Base-by-base conservation (phyloP, 2,329 filamentous ascomycete species). In the Geosmithia putterillii region DNA sequence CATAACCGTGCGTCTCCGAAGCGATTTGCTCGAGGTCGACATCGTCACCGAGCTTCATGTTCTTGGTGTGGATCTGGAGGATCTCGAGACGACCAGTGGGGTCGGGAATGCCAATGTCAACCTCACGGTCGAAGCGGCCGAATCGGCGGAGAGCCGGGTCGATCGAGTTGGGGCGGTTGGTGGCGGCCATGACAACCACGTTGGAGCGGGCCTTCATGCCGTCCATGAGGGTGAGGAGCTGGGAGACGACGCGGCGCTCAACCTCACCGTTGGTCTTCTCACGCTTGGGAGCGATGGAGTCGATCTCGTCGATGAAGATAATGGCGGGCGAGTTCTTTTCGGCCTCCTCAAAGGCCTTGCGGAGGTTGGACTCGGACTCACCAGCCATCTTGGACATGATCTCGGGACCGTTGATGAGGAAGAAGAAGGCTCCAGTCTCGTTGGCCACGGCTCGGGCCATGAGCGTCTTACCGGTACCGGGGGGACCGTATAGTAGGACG, bases 301-400 rank as follows among this genome's bases (percentile, higher is more conserved):
- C 92, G 65, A 98, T 96, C 63, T 98, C 92, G 60, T 98, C 92
- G 53, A 98, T 96, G 74, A 96, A 98, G 69, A 98, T 96, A 63
- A 98, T 96, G 45, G 92, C 89, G 14, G 92, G 92, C 0, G 90
- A 95, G 72, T 96, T 96, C 81, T 96, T 96, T 74, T 96, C 90
- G 38, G 92, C 92, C 71, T 96, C 92, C 65, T 96, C 92, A 57
- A 98, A 98, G n/a, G 92, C 92, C 71, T 96, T 96, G 57, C 92
- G 84, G 53, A 98, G 69, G 65, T 96, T 96, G 47, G 90, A 96
- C 66, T 96, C 92, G 46, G 92, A 96, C 68, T 98, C 92, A 78
- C 92, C 92, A 47, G 92, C 92, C 92, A 96, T 96, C 79, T 96
- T 96, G 46, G 90, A 95, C 92, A 98, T 96, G 71, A 98, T 96